Conservation (phyloP, 2,329 filamentous ascomycete species). For the Beauveria australis region DNA sequence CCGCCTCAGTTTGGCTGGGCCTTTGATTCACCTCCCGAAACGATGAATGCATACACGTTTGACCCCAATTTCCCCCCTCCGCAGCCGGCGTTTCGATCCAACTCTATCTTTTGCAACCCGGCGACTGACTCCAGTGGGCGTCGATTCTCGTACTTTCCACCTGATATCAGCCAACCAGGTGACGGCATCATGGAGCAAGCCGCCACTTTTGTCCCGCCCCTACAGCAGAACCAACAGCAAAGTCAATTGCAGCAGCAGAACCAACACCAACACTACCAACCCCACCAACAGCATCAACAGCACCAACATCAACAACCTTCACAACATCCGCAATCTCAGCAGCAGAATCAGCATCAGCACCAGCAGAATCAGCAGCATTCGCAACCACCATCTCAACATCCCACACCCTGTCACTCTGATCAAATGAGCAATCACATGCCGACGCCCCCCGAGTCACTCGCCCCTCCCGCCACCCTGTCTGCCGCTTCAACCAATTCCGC, state of each 20-base stretch:
- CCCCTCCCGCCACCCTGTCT: conserved; percentile 20
- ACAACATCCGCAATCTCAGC: conserved; percentile 11
- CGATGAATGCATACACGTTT: conserved; percentile 39
- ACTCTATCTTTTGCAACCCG: conserved; percentile 57
- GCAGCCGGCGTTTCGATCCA: conserved; percentile 54
- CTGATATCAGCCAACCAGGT: conserved; percentile 35
- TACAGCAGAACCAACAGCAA: neutral
- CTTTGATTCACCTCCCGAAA: conserved; percentile 47
- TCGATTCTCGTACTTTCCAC: conserved; percentile 57
- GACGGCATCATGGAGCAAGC: conserved; percentile 16
- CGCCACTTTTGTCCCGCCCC: conserved; percentile 4
- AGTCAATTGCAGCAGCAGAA: neutral
- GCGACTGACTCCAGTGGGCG: conserved; percentile 46
- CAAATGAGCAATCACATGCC: conserved; percentile 28
- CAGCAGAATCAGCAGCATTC: conserved; percentile 12
- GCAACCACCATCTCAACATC: conserved; percentile 17
- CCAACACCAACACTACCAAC: conserved; percentile 1
- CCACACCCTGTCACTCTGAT: conserved; percentile 16
- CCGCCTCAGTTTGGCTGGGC: conserved; percentile 51
- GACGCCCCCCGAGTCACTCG: conserved; percentile 37
- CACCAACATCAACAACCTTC: conserved; percentile 14
- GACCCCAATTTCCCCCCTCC: conserved; percentile 33
- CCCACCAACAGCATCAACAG: conserved; percentile 11
- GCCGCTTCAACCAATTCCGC: conserved; percentile 23
- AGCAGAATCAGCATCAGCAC: conserved; percentile 1